A percentile compares a stretch with the other conserved stretches of the same genome.
Evolutionary conservation across 306 rosid species (phyloP).

Genomic region (Gastrolobium bilobum): DNA sequence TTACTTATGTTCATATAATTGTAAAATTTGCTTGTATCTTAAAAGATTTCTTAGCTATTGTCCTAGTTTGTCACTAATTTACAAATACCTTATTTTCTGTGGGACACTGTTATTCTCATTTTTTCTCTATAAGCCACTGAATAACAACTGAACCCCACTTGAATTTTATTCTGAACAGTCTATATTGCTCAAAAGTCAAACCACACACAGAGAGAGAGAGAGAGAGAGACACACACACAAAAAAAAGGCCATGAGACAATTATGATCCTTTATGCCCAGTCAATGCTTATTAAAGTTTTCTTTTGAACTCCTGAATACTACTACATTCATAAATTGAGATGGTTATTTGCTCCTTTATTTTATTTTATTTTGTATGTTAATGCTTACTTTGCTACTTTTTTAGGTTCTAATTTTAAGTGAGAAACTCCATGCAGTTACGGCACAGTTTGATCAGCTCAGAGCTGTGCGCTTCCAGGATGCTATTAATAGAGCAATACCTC

Average conservation of each 20-base stretch:
- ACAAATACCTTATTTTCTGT: conserved; percentile 26
- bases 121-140: conserved; percentile 3
- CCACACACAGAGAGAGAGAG: no score
- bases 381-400: conserved; percentile 36
- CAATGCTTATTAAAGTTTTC: conserved; percentile 33
- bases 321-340: conserved; percentile 39
- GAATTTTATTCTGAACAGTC: neutral
- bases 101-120: neutral
- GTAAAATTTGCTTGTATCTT: neutral
- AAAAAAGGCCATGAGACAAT: neutral
- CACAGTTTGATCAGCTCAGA: conserved; percentile 93
- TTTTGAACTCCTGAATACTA: conserved; percentile 13
- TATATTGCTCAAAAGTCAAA: neutral
- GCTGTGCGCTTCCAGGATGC: conserved; percentile 92
- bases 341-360: neutral
- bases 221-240: no score
- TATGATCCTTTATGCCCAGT: conserved; percentile 23
- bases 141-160: neutral
- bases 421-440: conserved; percentile 87
- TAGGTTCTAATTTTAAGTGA: conserved; percentile 92
- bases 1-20: neutral
- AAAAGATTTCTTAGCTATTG: conserved; percentile 26
- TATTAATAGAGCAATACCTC: conserved; percentile 80
- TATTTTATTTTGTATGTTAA: conserved; percentile 15
- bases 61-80: conserved; percentile 8